Percentiles rank a stretch among this genome's conserved stretches.
Evolutionary conservation across 257 asterid genomes (phyloP).

Genomic region (Nyctanthes arbortristis): DNA sequence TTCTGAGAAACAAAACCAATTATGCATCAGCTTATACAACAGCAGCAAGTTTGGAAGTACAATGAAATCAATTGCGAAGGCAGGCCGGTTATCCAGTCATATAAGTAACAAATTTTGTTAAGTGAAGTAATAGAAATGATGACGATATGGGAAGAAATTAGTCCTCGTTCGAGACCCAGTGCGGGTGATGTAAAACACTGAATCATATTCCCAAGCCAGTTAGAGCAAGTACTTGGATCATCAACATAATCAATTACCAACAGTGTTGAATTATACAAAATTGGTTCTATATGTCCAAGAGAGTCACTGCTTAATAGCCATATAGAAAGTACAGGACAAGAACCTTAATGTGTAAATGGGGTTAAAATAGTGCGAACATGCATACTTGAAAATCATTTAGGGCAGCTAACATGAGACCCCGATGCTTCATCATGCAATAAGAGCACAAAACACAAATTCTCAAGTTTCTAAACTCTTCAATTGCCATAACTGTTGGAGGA

Average conservation of each 20-base stretch:
- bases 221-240: not conserved
- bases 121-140: not conserved
- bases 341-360: not conserved
- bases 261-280: not conserved
- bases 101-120: constrained; percentile 6
- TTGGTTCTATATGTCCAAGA: not conserved
- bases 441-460: not conserved
- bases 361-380: not conserved
- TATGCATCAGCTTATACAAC: constrained; percentile 23
- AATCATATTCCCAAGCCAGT: not conserved
- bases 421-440: not conserved
- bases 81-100: not conserved
- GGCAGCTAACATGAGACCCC: not conserved
- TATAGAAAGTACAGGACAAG: not conserved
- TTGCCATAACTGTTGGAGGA: not conserved
- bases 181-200: not conserved
- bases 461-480: not conserved
- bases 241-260: not conserved
- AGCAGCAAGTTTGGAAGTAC: constrained; percentile 4
- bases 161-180: not conserved
- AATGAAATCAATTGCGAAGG: constrained; percentile 8
- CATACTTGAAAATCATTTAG: not conserved
- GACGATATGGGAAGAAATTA: not conserved
- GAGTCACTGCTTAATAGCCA: not conserved
- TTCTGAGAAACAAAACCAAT: constrained; percentile 41